These are phyloP conservation scores for Chrysochromulina tobinii DNA, from an alignment of 78 protist genomes.

Conservation along the genomic window DNA sequence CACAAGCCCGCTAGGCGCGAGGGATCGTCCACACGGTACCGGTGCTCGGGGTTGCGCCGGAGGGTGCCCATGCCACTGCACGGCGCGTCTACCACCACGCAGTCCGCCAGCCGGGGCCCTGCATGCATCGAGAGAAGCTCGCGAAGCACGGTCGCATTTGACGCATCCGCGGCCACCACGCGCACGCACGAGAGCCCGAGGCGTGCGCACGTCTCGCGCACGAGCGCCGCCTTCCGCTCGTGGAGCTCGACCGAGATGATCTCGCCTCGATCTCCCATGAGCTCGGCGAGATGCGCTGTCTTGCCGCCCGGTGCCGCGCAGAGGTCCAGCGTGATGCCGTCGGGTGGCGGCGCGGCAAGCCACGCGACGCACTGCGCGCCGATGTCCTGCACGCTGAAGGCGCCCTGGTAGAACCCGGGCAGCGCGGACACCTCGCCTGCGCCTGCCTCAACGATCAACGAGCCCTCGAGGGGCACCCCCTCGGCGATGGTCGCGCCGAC, in stretches of 20 bases:
- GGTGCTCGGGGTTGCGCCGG: not conserved
- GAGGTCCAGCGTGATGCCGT: not conserved
- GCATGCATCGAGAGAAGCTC: not conserved
- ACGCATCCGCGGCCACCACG: not conserved
- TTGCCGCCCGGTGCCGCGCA: conserved; percentile 22
- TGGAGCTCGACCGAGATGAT: not conserved
- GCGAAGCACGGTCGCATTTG: not conserved
- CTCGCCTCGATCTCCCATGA: not conserved
- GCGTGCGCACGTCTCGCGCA: not conserved
- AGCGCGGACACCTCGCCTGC: no score
- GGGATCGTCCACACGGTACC: not conserved
- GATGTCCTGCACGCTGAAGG: not conserved
- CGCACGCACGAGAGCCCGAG: not conserved
- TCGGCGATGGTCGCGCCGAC: no score
- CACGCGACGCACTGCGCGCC: not conserved
- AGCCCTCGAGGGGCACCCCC: no score
- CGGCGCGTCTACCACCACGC: not conserved
- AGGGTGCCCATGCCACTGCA: conserved; percentile 16
- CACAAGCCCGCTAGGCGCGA: not conserved
- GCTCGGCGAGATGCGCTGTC: conserved; percentile 6
- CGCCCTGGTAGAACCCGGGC: no score
- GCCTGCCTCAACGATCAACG: no score
- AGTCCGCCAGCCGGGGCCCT: not conserved
- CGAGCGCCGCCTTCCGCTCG: not conserved
- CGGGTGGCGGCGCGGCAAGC: not conserved